Evolutionary conservation across 352 stramenopile species (phyloP).

Genomic region (Phytophthora tubulina): DNA sequence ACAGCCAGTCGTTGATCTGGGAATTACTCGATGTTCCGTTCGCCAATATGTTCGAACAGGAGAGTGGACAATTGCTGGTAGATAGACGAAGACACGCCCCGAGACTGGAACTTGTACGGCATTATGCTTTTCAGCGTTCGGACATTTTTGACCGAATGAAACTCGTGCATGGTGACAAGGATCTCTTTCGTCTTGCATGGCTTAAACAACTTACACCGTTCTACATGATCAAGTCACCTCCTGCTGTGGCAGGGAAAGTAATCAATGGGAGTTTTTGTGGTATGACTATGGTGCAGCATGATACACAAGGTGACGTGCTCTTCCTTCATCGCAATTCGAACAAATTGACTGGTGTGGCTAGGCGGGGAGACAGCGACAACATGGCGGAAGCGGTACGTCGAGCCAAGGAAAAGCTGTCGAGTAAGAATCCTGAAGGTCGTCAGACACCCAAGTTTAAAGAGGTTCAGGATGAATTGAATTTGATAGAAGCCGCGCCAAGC

Average conservation of each 20-base stretch:
- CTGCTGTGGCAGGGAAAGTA: slow-evolving; percentile 47
- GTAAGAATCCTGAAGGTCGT: slow-evolving; percentile 24
- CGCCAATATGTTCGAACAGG: slow-evolving; percentile 71
- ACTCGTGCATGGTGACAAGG: slow-evolving; percentile 62
- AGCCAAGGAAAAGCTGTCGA: slow-evolving; percentile 21
- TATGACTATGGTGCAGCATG: slow-evolving; percentile 57
- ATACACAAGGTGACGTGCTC: slow-evolving; percentile 41
- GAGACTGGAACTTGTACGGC: slow-evolving; percentile 44
- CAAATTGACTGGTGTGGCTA: slow-evolving; percentile 38
- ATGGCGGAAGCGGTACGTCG: slow-evolving; percentile 24
- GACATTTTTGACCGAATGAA: slow-evolving; percentile 40
- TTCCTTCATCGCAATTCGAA: slow-evolving; percentile 64
- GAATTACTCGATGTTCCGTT: slow-evolving; percentile 52
- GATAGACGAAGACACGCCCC: slow-evolving; percentile 37
- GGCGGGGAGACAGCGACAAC: background rate
- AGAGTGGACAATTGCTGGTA: slow-evolving; percentile 64
- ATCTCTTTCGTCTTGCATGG: slow-evolving; percentile 65
- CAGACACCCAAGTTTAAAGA: slow-evolving; percentile 36
- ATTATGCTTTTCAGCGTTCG: slow-evolving; percentile 46
- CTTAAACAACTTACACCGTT: slow-evolving; percentile 54
- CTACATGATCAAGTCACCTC: slow-evolving; percentile 47
- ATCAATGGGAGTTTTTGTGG: slow-evolving; percentile 51
- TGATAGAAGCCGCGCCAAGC: slow-evolving; percentile 6
- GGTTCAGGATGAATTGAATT: slow-evolving; percentile 28
- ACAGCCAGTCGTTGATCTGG: slow-evolving; percentile 59